Evolutionary conservation across 768 basidiomycete genomes (phyloP).

Genomic region (Suillus placidus): DNA sequence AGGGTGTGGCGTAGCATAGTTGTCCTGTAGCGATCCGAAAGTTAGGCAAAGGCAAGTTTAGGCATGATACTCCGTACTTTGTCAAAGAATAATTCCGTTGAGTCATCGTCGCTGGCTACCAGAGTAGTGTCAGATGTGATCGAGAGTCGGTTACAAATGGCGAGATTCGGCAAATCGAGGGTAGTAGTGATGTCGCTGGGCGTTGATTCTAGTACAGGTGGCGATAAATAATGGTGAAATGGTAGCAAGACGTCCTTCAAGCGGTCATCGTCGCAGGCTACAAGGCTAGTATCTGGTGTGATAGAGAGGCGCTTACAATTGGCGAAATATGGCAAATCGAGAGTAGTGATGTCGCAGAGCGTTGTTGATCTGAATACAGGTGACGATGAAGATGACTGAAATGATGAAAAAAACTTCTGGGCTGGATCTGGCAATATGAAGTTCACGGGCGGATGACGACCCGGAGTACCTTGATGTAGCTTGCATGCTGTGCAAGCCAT

Average conservation of each 20-base stretch:
- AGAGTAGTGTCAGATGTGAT: background rate
- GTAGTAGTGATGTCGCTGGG: background rate
- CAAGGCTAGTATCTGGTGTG: background rate
- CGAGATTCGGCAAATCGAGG: background rate
- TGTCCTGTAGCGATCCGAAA: background rate
- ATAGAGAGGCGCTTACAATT: background rate
- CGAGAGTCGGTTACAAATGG: background rate
- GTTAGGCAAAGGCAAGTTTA: background rate
- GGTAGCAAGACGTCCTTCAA: background rate
- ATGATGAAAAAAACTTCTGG: background rate
- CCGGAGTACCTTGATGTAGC: background rate
- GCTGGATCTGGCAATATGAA: background rate
- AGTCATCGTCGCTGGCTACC: background rate
- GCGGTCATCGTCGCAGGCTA: background rate
- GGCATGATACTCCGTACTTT: background rate
- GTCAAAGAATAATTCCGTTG: background rate
- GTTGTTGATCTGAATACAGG: background rate
- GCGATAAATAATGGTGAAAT: background rate
- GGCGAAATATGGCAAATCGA: background rate
- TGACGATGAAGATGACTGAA: background rate
- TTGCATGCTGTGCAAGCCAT: background rate
- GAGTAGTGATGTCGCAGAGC: background rate
- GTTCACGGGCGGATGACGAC: too few relatives aligned
- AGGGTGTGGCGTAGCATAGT: background rate
- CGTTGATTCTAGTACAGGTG: background rate